Conservation (phyloP, 805 yeast species). For the Torulaspora indica region DNA sequence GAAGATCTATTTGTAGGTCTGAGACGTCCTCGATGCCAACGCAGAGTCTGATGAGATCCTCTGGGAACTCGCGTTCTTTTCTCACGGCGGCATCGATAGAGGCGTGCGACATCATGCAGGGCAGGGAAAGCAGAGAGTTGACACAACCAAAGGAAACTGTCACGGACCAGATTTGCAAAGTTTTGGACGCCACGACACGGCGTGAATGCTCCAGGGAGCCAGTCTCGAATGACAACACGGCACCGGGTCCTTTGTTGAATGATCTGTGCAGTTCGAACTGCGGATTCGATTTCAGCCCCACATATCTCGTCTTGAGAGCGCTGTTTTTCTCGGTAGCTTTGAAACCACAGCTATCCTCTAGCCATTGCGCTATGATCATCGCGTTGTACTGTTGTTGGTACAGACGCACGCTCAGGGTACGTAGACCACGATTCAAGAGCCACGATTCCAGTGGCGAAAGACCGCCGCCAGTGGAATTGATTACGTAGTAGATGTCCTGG, state of each 20-base stretch:
- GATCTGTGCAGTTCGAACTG: constrained; percentile 74
- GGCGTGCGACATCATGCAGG: constrained; percentile 97
- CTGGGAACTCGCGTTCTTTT: constrained; percentile 85
- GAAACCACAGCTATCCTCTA: constrained; percentile 58
- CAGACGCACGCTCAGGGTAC: constrained; percentile 78
- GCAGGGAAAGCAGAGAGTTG: constrained; percentile 86
- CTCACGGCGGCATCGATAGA: constrained; percentile 85
- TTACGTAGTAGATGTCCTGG: constrained; percentile 63
- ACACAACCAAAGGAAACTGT: constrained; percentile 95
- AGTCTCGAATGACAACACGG: constrained; percentile 84
- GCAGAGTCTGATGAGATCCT: constrained; percentile 83
- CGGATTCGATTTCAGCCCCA: constrained; percentile 79
- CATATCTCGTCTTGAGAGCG: constrained; percentile 61
- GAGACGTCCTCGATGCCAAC: constrained; percentile 83
- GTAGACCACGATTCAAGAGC: constrained; percentile 82
- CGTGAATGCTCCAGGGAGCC: constrained; percentile 65
- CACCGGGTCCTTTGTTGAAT: constrained; percentile 81
- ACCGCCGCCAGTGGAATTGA: constrained; percentile 89
- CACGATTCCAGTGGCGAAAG: constrained; percentile 90
- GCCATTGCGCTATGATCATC: constrained; percentile 65
- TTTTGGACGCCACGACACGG: constrained; percentile 65
- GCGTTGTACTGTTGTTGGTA: constrained; percentile 87
- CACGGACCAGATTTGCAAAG: constrained; percentile 64
- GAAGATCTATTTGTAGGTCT: constrained; percentile 78
- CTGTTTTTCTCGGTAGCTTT: constrained; percentile 13